Evolutionary conservation across 495 filamentous ascomycete genomes (phyloP).

Genomic region (Aspergillus coremiiformis): DNA sequence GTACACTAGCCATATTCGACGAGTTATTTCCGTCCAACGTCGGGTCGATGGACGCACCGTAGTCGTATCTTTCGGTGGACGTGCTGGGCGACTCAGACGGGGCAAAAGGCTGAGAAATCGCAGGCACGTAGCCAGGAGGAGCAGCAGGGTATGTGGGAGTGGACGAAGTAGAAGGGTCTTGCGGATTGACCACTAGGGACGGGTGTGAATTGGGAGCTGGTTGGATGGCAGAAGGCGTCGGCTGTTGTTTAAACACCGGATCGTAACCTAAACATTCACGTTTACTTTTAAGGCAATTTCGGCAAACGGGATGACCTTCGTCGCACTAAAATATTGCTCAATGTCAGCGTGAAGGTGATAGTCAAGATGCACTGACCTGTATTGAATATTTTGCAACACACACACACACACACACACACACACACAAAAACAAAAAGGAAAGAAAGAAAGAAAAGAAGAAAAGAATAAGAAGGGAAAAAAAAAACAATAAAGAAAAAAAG

Average conservation of each 20-base stretch:
- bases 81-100: conserved; percentile 44
- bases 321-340: conserved; percentile 63
- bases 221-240: conserved; percentile 68
- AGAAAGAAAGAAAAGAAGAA: conserved; percentile 18
- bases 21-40: conserved; percentile 46
- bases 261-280: conserved; percentile 97
- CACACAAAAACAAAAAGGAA: too few species aligned
- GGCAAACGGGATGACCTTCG: conserved; percentile 87
- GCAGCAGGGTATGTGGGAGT: conserved; percentile 38
- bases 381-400: conserved; percentile 15
- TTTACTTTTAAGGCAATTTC: conserved; percentile 97
- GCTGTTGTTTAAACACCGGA: conserved; percentile 89
- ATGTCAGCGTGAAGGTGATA: conserved; percentile 10
- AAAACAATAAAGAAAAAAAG: conserved; percentile 17
- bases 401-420: too few species aligned
- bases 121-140: conserved; percentile 52
- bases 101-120: conserved; percentile 53
- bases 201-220: conserved; percentile 56
- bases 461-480: conserved; percentile 2
- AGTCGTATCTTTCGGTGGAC: conserved; percentile 43
- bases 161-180: conserved; percentile 28
- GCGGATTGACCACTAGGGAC: conserved; percentile 40
- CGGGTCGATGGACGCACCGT: conserved; percentile 66
- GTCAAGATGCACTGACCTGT: conserved; percentile 9
- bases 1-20: conserved; percentile 29